These are phyloP conservation scores for Amphirosellinia nigrospora DNA, from an alignment of 495 filamentous ascomycete species.

Conservation along the genomic window DNA sequence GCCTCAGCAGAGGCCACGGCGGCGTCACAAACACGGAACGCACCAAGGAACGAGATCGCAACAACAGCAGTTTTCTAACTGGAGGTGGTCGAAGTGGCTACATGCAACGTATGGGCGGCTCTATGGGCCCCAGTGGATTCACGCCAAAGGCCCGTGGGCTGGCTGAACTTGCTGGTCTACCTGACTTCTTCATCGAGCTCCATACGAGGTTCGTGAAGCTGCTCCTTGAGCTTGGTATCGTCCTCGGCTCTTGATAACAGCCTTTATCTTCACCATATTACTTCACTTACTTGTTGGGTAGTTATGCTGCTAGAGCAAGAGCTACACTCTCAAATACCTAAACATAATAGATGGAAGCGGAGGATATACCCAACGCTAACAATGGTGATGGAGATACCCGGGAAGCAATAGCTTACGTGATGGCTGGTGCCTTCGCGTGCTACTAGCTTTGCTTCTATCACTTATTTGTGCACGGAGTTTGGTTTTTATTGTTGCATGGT, in stretches of 20 bases:
- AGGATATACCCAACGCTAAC: slow-evolving; percentile 26
- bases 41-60: slow-evolving; percentile 32
- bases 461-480: neutral
- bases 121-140: slow-evolving; percentile 46
- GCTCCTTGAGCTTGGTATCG: slow-evolving; percentile 67
- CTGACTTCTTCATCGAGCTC: slow-evolving; percentile 86
- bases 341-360: slow-evolving; percentile 5
- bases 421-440: neutral
- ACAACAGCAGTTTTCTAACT: slow-evolving; percentile 54
- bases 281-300: neutral
- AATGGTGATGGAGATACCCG: slow-evolving; percentile 7
- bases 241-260: slow-evolving; percentile 46
- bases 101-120: slow-evolving; percentile 44
- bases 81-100: slow-evolving; percentile 48
- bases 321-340: neutral
- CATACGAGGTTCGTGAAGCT: slow-evolving; percentile 80
- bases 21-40: slow-evolving; percentile 8
- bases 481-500: neutral
- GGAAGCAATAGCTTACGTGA: neutral
- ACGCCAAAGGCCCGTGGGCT: slow-evolving; percentile 74
- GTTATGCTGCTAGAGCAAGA: neutral
- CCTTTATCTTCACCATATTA: neutral
- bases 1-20: slow-evolving; percentile 35
- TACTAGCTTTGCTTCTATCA: slow-evolving; percentile 7
- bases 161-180: slow-evolving; percentile 83